Percentiles rank a stretch among this genome's conserved stretches.
Conservation (phyloP, 2,329 filamentous ascomycete genomes). For the Plectosphaerella sp. region DNA sequence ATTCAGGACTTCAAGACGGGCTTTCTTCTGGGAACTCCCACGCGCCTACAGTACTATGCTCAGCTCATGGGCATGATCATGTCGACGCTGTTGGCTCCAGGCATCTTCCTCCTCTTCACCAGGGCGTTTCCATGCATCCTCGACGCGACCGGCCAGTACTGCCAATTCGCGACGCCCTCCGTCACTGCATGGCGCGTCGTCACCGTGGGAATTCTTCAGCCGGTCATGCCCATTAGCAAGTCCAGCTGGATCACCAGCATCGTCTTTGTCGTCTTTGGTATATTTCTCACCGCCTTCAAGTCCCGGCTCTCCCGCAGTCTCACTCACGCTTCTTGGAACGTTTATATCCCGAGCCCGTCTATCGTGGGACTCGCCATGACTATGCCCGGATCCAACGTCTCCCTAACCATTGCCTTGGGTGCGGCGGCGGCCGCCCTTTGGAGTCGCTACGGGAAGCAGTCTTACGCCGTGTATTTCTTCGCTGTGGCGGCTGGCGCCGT, state of each 20-base stretch:
- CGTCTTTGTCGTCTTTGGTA: not conserved
- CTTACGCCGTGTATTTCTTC: not conserved
- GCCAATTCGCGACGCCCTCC: not conserved
- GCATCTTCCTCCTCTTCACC: not conserved
- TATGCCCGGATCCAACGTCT: not conserved
- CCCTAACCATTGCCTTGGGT: not conserved
- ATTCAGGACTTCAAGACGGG: not conserved
- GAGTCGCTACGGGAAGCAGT: not conserved
- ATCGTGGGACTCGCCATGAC: not conserved
- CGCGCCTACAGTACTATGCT: not conserved
- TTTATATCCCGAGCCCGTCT: not conserved
- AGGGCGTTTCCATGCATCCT: constrained; percentile 1
- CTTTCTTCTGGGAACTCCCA: not conserved
- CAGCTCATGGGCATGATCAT: not conserved
- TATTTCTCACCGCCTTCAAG: not conserved
- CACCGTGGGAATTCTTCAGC: not conserved
- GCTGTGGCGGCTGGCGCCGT: not conserved
- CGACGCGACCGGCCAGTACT: not conserved
- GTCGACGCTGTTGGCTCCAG: not conserved
- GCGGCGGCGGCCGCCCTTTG: not conserved
- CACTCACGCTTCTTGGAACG: not conserved
- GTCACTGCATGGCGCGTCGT: not conserved
- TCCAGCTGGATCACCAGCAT: not conserved
- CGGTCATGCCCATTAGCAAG: not conserved
- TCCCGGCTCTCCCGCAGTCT: not conserved